Evolutionary conservation across 768 basidiomycete species (phyloP).

Genomic region (Lentinula sp.): DNA sequence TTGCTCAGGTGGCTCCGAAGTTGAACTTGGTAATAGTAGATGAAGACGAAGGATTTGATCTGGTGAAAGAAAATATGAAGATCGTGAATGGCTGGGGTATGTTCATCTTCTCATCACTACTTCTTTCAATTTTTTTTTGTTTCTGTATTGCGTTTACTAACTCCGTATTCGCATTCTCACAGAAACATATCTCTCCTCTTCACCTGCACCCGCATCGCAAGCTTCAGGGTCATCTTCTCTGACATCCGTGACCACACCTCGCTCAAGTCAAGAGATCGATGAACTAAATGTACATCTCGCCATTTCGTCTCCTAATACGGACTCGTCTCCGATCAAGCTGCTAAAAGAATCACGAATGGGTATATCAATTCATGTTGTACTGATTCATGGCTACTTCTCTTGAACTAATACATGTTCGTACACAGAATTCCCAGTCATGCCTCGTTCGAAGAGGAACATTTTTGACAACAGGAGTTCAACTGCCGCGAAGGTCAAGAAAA

Average conservation of each 20-base stretch:
- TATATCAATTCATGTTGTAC: conserved; percentile 15
- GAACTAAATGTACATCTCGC: conserved; percentile 29
- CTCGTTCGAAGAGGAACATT: neutral
- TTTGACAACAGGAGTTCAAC: neutral
- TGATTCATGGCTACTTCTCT: too few species aligned
- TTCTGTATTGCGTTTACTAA: neutral
- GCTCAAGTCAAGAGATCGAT: conserved; percentile 33
- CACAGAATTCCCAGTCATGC: neutral
- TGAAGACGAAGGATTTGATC: conserved; percentile 34
- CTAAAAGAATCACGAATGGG: conserved; percentile 46
- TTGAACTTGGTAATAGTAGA: conserved; percentile 9
- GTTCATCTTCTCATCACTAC: conserved; percentile 15
- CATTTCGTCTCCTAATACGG: conserved; percentile 46
- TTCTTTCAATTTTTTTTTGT: neutral
- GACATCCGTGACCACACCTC: conserved; percentile 18
- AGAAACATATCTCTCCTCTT: conserved; percentile 31
- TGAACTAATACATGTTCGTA: neutral
- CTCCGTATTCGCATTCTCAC: neutral
- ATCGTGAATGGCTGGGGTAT: conserved; percentile 63
- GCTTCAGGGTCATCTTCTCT: conserved; percentile 13
- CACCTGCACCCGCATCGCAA: conserved; percentile 14
- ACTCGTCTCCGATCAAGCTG: conserved; percentile 30
- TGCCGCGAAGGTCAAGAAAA: neutral
- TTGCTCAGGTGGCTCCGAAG: neutral
- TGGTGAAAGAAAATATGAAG: conserved; percentile 45